Evolutionary conservation across 2,329 filamentous ascomycete genomes (phyloP).

Genomic region (Lasiodiplodia theobromae): DNA sequence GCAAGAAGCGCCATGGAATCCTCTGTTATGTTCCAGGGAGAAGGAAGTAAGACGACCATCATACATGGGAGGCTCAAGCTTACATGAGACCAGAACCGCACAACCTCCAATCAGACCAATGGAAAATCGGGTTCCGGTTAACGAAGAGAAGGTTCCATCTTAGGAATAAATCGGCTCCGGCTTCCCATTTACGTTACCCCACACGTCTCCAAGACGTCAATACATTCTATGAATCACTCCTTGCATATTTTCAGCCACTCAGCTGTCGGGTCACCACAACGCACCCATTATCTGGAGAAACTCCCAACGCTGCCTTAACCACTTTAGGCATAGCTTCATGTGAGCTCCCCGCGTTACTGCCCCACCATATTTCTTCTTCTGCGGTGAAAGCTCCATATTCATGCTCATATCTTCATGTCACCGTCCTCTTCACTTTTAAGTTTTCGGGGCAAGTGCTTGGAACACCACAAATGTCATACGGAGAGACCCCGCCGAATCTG

Average conservation of each 20-base stretch:
- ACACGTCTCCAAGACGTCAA: background rate
- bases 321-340: background rate
- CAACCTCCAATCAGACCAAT: background rate
- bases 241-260: background rate
- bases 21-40: background rate
- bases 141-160: background rate
- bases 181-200: background rate
- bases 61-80: background rate
- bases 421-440: background rate
- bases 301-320: background rate
- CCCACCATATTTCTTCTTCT: background rate
- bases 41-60: background rate
- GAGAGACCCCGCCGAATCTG: background rate
- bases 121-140: background rate
- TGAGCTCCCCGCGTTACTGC: background rate
- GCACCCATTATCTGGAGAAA: background rate
- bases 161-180: background rate
- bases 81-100: background rate
- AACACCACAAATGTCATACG: background rate
- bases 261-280: background rate
- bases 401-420: background rate
- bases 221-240: background rate
- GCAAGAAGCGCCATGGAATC: background rate
- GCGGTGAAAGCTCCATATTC: background rate
- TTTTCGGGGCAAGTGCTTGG: background rate